Conservation (phyloP, 306 rosid species). For the Citrullus mucosospermus region DNA sequence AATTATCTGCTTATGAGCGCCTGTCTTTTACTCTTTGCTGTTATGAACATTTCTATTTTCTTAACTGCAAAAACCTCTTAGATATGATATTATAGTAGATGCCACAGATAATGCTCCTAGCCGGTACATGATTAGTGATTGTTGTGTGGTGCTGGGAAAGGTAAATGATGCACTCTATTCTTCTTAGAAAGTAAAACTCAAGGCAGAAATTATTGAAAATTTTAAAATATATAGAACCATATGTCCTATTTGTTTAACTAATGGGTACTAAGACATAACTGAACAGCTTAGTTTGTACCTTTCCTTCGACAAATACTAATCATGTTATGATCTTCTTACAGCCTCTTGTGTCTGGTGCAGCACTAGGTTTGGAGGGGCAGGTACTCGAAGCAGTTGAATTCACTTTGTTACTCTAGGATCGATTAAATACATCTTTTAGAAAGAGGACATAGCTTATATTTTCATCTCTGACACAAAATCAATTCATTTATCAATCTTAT, state of each 20-base stretch:
- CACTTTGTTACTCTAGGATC: not conserved
- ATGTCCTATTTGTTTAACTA: not conserved
- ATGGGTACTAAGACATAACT: not conserved
- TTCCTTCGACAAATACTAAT: not conserved
- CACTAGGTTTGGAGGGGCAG: constrained; percentile 98
- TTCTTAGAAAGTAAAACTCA: not conserved
- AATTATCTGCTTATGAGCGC: not conserved
- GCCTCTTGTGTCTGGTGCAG: constrained; percentile 99
- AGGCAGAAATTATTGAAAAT: not conserved
- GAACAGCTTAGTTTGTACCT: not conserved
- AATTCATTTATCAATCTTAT: not conserved
- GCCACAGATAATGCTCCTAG: constrained; percentile 98
- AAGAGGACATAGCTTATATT: not conserved
- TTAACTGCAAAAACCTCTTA: constrained; percentile 28
- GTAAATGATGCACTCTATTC: constrained; percentile 24
- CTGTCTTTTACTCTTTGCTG: not conserved
- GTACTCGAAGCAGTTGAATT: constrained; percentile 22
- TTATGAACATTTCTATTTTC: constrained; percentile 16
- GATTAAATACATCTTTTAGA: not conserved
- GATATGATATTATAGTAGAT: constrained; percentile 78
- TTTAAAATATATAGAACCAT: not conserved
- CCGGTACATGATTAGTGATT: constrained; percentile 88
- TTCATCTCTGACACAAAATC: not conserved
- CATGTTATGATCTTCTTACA: constrained; percentile 27
- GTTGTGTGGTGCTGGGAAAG: constrained; percentile 95